These are phyloP conservation scores for Triglochin maritima DNA, from an alignment of 106 monocot species.

Conservation along the genomic window DNA sequence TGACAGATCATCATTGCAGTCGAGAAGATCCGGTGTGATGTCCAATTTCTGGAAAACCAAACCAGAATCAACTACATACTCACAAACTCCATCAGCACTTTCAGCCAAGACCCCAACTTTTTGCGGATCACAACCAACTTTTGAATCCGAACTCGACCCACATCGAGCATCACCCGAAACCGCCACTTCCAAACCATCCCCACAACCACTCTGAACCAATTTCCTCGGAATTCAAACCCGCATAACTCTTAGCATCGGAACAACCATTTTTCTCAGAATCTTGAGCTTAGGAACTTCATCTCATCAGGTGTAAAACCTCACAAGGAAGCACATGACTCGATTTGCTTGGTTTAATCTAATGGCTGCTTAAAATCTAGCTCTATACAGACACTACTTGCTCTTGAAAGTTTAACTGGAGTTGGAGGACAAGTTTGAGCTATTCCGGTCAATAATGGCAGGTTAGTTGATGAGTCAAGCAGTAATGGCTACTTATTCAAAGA, in stretches of 20 bases:
- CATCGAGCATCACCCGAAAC: background rate
- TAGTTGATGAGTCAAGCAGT: conserved; percentile 41
- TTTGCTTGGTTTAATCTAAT: background rate
- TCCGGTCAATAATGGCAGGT: conserved; percentile 32
- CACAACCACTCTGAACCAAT: background rate
- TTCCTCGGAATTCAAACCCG: background rate
- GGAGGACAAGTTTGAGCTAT: conserved; percentile 11
- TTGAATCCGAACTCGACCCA: background rate
- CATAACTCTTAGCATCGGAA: background rate
- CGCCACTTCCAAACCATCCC: background rate
- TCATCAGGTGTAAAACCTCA: background rate
- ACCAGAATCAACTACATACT: background rate
- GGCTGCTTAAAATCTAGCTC: conserved; percentile 13
- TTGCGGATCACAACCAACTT: background rate
- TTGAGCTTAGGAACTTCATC: background rate
- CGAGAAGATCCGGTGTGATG: too few relatives aligned
- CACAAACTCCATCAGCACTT: background rate
- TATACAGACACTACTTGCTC: conserved; percentile 6
- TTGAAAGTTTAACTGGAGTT: conserved; percentile 10
- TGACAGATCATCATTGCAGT: background rate
- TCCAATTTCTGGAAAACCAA: background rate
- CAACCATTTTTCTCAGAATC: background rate
- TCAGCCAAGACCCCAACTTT: background rate
- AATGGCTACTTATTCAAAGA: conserved; percentile 30
- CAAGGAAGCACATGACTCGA: background rate